Evolutionary conservation across 306 rosid genomes (phyloP).

Genomic region (Chamaecrista fasciculata): DNA sequence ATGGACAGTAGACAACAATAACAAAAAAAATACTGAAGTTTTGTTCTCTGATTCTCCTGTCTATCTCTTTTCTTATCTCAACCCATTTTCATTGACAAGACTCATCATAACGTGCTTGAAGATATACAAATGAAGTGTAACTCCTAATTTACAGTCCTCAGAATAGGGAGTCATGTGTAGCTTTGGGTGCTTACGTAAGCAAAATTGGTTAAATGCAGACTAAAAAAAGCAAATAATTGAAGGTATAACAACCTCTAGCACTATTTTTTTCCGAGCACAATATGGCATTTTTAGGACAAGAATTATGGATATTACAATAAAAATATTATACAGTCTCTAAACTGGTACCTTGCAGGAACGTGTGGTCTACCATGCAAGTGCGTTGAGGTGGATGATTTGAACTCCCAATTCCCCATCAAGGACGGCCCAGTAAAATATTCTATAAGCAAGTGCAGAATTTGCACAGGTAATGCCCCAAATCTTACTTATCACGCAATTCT

Average conservation of each 20-base stretch:
- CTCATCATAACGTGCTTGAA: constrained; percentile 10
- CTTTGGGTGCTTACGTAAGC: constrained; percentile 25
- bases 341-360: constrained; percentile 27
- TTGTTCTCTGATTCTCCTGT: background rate
- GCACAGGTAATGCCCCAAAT: constrained; percentile 18
- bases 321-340: constrained; percentile 33
- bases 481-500: constrained; percentile 70
- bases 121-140: constrained; percentile 18
- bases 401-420: background rate
- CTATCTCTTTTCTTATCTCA: background rate
- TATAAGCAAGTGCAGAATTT: constrained; percentile 32
- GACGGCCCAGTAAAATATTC: constrained; percentile 17
- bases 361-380: constrained; percentile 21
- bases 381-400: constrained; percentile 22
- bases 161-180: constrained; percentile 16
- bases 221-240: constrained; percentile 18
- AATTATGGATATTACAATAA: constrained; percentile 28
- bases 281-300: constrained; percentile 24
- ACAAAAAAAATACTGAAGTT: background rate
- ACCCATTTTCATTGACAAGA: background rate
- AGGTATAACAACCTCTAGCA: constrained; percentile 25
- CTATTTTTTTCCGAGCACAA: constrained; percentile 28
- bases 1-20: background rate
- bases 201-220: constrained; percentile 38
- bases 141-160: background rate